Conservation (phyloP, 129 eudicot genomes). For the Oenanthe sinensis region DNA sequence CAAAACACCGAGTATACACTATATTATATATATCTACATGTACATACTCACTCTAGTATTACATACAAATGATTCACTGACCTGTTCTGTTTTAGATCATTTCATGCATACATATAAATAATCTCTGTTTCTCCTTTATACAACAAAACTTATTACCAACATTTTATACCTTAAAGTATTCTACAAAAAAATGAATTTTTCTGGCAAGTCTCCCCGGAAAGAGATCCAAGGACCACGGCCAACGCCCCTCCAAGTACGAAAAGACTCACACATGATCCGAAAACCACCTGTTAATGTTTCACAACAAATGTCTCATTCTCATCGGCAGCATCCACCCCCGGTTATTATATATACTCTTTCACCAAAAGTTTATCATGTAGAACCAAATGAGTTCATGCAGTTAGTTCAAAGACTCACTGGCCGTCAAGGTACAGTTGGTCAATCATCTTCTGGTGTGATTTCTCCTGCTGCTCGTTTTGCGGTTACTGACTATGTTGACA, state of each 20-base stretch:
- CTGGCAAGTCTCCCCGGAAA: background rate
- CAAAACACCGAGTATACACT: background rate
- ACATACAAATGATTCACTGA: no score
- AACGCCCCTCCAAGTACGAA: background rate
- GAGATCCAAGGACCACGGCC: background rate
- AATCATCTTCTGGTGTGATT: background rate
- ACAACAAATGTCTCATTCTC: background rate
- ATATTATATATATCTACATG: background rate
- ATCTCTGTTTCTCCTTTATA: background rate
- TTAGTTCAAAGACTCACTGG: background rate
- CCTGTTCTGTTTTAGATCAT: background rate
- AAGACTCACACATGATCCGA: background rate
- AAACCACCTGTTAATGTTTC: background rate
- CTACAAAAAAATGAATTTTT: background rate
- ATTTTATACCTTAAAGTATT: background rate
- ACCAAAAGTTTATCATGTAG: background rate
- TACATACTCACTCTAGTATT: background rate
- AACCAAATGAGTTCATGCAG: constrained; percentile 1
- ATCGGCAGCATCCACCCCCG: background rate
- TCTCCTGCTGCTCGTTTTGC: constrained; percentile 3
- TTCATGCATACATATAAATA: background rate
- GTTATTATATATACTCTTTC: background rate
- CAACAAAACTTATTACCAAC: background rate
- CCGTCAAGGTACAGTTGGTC: background rate
- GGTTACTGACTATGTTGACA: background rate